Conservation (phyloP, 306 rosid species). For the Cicer judaicum region DNA sequence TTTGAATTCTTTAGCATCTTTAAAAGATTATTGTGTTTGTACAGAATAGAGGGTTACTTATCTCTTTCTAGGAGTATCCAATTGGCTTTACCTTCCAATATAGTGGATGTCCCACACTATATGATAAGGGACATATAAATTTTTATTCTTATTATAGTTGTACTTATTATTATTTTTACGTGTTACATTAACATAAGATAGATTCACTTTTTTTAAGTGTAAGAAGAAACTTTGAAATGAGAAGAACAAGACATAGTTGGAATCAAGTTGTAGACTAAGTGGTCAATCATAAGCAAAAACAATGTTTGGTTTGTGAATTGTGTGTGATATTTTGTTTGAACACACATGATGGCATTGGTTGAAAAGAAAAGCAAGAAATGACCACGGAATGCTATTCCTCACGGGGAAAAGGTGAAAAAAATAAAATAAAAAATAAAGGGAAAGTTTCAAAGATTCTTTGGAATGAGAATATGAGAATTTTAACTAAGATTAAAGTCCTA, state of each 20-base stretch:
- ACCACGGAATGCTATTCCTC: constrained; percentile 97
- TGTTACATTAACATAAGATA: constrained; percentile 46
- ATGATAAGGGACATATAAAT: constrained; percentile 42
- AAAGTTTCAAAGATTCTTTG: constrained; percentile 60
- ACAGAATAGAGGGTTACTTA: constrained; percentile 41
- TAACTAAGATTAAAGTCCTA: constrained; percentile 69
- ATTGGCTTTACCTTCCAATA: constrained; percentile 45
- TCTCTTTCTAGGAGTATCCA: constrained; percentile 46
- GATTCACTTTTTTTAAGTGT: constrained; percentile 48
- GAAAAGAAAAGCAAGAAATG: constrained; percentile 80
- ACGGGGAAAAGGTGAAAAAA: constrained; percentile 42
- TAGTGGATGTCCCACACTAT: constrained; percentile 50
- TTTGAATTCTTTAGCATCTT: constrained; percentile 48
- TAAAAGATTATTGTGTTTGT: constrained; percentile 44
- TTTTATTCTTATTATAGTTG: constrained; percentile 45
- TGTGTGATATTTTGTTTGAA: constrained; percentile 51
- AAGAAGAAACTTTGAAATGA: constrained; percentile 50
- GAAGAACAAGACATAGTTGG: constrained; percentile 43
- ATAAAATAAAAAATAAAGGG: constrained; percentile 1
- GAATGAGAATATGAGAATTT: constrained; percentile 83
- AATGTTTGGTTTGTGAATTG: constrained; percentile 36
- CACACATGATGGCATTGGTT: constrained; percentile 59
- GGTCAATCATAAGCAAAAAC: constrained; percentile 57
- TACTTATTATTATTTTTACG: constrained; percentile 52
- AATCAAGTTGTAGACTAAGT: constrained; percentile 47